phyloP scores from a whole-genome alignment of 345 rosid genomes.

The Lepidium sativum region DNA sequence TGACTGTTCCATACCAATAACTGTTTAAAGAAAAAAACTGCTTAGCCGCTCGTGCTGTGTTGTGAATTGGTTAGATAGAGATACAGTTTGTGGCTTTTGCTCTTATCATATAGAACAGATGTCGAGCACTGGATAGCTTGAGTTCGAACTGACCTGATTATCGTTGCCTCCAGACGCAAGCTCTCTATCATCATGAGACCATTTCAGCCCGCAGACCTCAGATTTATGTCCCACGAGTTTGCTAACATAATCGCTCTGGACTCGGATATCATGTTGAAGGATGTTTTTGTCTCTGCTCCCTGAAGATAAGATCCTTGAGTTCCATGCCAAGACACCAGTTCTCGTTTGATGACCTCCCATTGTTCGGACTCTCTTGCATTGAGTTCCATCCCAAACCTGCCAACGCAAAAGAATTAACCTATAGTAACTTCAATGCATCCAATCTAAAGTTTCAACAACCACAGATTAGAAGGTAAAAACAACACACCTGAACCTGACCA shows the following conservation, averaged over 20 bases:
- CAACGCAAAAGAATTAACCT: background rate
- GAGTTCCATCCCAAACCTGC: conserved; percentile 93
- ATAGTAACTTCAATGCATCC: background rate
- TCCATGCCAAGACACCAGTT: conserved; percentile 95
- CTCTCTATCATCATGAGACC: conserved; percentile 96
- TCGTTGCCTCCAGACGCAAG: conserved; percentile 99
- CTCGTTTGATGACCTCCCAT: conserved; percentile 97
- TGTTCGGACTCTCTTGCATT: conserved; percentile 71
- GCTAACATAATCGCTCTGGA: conserved; percentile 55
- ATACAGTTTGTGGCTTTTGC: background rate
- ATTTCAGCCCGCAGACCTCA: conserved; percentile 93
- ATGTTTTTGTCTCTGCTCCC: conserved; percentile 94
- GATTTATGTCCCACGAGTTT: conserved; percentile 93
- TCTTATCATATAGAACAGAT: background rate
- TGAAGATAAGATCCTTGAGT: conserved; percentile 71
- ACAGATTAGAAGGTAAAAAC: background rate
- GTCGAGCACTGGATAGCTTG: background rate
- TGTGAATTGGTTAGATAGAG: background rate
- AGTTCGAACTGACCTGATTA: conserved; percentile 57
- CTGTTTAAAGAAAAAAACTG: conserved; percentile 26
- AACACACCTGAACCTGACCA: conserved; percentile 86
- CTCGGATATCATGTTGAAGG: conserved; percentile 94
- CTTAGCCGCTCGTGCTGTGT: background rate
- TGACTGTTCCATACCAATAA: conserved; percentile 95
- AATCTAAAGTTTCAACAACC: background rate